A percentile compares a stretch with the other conserved stretches of the same genome.
Evolutionary conservation across 2,329 filamentous ascomycete genomes (phyloP).

Genomic region (Hymenoscyphus repandus): DNA sequence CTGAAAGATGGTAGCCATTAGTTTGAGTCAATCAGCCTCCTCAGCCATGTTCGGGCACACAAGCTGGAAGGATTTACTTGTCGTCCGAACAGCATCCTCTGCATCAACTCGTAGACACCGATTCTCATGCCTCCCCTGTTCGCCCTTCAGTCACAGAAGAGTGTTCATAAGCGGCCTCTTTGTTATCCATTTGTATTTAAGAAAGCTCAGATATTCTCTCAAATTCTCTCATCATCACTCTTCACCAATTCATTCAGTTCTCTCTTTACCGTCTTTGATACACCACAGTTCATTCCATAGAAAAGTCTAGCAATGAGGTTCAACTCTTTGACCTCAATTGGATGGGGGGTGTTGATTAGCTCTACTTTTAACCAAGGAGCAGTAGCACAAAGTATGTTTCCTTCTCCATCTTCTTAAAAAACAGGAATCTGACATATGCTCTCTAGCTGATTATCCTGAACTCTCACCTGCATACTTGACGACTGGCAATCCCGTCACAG

Average conservation of each 20-base stretch:
- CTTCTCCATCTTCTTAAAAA: no score
- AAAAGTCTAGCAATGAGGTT: not conserved
- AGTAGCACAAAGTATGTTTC: no score
- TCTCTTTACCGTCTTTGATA: not conserved
- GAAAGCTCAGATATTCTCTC: not conserved
- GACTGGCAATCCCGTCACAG: slow-evolving; percentile 6
- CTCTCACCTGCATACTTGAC: not conserved
- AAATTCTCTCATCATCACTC: slow-evolving; percentile 1
- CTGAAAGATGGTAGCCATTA: not conserved
- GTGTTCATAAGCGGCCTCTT: not conserved
- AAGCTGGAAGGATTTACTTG: not conserved
- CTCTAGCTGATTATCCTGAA: slow-evolving; percentile 7
- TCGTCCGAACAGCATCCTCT: not conserved
- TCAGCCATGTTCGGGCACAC: not conserved
- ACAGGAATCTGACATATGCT: not conserved
- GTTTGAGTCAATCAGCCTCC: not conserved
- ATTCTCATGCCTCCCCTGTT: not conserved
- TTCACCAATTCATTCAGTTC: not conserved
- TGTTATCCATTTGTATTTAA: not conserved
- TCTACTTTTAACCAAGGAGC: not conserved
- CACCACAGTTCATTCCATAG: no score
- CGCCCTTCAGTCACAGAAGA: no score
- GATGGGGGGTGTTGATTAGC: not conserved
- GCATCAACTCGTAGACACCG: not conserved
- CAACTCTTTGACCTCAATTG: not conserved